These are phyloP conservation scores for Brassica rapa DNA, from an alignment of 345 rosid genomes.

Conservation along the genomic window DNA sequence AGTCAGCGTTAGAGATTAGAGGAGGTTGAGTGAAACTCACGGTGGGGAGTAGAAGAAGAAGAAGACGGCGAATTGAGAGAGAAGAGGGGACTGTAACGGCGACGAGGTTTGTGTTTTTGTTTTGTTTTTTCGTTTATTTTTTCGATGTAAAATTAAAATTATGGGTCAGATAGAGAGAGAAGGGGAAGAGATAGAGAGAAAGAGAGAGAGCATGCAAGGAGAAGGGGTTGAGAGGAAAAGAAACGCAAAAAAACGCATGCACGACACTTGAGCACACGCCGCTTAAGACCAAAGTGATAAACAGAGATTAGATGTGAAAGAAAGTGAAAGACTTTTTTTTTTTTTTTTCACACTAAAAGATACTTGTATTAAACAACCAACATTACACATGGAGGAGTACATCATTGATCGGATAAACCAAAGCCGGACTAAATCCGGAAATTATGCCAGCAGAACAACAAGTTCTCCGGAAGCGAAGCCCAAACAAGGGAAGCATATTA, in stretches of 20 bases:
- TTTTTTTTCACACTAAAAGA: not conserved
- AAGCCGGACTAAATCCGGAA: too few species aligned
- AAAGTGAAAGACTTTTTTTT: not conserved
- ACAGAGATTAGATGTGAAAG: not conserved
- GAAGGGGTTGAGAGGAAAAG: slow-evolving; percentile 27
- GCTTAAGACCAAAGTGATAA: slow-evolving; percentile 36
- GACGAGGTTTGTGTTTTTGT: slow-evolving; percentile 30
- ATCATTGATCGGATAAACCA: too few species aligned
- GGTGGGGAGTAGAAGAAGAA: not conserved
- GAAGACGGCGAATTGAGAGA: slow-evolving; percentile 32
- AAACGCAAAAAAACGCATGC: slow-evolving; percentile 83
- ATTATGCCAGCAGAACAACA: too few species aligned
- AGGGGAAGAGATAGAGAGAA: slow-evolving; percentile 19
- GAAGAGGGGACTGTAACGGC: slow-evolving; percentile 37
- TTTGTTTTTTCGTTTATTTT: not conserved
- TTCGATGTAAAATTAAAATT: slow-evolving; percentile 33
- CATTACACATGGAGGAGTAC: too few species aligned
- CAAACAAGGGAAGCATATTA: too few species aligned
- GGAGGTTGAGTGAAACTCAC: not conserved
- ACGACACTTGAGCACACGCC: slow-evolving; percentile 73
- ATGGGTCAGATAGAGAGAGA: slow-evolving; percentile 40
- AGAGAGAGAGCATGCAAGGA: slow-evolving; percentile 54
- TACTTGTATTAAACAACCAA: too few species aligned
- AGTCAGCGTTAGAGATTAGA: slow-evolving; percentile 26
- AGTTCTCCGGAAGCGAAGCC: too few species aligned